phyloP scores from a whole-genome alignment of 176 grass and related monocot species.

The Eragrostis curvula region DNA sequence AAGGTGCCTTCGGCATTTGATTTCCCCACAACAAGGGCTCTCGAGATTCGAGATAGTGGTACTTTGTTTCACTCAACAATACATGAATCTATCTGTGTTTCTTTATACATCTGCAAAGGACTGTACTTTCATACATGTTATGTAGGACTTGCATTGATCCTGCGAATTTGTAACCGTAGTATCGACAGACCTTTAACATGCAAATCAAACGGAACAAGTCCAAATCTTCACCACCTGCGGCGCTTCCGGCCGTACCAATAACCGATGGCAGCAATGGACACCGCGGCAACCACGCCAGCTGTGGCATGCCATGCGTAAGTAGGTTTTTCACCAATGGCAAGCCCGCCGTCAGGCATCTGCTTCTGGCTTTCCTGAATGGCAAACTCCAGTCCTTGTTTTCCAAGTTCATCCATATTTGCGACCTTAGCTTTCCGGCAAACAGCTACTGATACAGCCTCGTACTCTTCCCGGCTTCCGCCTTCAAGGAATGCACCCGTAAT shows the following conservation, averaged over 20 bases:
- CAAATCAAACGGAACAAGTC: not conserved
- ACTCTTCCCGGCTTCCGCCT: constrained; percentile 79
- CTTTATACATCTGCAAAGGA: no score
- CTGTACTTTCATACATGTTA: no score
- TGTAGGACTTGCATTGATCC: not conserved
- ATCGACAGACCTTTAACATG: not conserved
- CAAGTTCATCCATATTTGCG: constrained; percentile 56
- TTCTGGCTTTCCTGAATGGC: constrained; percentile 71
- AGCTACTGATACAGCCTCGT: constrained; percentile 58
- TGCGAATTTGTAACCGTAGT: not conserved
- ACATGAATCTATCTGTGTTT: no score
- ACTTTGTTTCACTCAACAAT: no score
- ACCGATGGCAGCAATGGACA: constrained; percentile 60
- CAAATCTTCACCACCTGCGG: constrained; percentile 53
- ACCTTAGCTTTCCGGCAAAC: constrained; percentile 60
- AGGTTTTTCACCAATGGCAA: constrained; percentile 50
- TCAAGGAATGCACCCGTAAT: constrained; percentile 86
- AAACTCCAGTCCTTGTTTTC: constrained; percentile 65
- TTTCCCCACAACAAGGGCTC: no score
- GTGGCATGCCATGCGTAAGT: constrained; percentile 62
- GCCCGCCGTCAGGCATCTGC: constrained; percentile 40
- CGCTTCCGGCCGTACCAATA: constrained; percentile 84
- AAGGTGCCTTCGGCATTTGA: no score
- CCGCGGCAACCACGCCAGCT: constrained; percentile 62
- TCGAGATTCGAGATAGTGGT: no score